Percentiles rank a stretch among this genome's conserved stretches.
Conservation (phyloP, 129 eudicot species). For the Flaveria trinervia region DNA sequence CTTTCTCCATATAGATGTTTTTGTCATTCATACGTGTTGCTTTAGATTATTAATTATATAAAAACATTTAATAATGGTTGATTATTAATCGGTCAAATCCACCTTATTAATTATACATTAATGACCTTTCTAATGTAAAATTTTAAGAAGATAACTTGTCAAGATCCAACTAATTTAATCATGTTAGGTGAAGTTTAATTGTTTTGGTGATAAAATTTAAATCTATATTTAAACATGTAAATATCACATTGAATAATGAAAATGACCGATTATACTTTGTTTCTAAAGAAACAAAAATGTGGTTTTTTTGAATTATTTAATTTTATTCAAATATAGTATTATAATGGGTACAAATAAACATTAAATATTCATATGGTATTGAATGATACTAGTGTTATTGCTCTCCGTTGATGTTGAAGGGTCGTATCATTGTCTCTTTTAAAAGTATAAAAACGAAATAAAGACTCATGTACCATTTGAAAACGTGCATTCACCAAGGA, state of each 20-base stretch:
- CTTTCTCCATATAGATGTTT: too few relatives aligned
- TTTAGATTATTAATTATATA: neutral
- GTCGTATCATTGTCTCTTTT: neutral
- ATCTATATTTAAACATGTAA: neutral
- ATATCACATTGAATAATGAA: neutral
- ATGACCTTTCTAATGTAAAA: neutral
- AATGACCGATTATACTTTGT: neutral
- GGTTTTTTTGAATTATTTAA: neutral
- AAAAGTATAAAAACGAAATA: neutral
- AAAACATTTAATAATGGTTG: too few relatives aligned
- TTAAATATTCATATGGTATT: neutral
- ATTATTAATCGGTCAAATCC: neutral
- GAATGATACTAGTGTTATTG: neutral
- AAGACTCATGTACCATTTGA: neutral
- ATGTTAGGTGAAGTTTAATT: conserved; percentile 17
- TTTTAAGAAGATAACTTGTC: neutral
- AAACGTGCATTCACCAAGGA: neutral
- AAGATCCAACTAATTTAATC: conserved; percentile 20
- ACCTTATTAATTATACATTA: neutral
- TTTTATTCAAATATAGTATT: neutral
- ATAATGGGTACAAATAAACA: neutral
- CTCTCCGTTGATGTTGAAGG: neutral
- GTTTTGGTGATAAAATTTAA: conserved; percentile 13
- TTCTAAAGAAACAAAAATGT: neutral
- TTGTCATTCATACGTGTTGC: neutral